Conservation (phyloP, 2,329 filamentous ascomycete species). For the Colletotrichum trifolii region DNA sequence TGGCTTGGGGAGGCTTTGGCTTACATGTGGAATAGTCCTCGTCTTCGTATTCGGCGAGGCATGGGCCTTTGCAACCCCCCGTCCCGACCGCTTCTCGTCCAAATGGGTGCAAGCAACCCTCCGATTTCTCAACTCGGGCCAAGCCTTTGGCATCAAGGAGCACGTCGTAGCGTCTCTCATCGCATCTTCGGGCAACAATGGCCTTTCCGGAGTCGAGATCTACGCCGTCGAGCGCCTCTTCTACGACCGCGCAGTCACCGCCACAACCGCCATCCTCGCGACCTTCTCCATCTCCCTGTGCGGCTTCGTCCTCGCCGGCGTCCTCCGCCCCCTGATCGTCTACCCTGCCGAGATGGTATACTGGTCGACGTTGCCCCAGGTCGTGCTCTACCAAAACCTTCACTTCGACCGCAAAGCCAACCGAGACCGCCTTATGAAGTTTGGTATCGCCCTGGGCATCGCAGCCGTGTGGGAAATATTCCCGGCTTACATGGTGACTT, state of each 20-base stretch:
- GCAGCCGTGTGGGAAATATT: constrained; percentile 59
- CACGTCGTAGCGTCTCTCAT: constrained; percentile 40
- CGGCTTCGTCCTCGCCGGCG: constrained; percentile 44
- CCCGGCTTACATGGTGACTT: constrained; percentile 57
- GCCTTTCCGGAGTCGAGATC: constrained; percentile 38
- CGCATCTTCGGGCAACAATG: constrained; percentile 38
- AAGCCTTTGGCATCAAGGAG: constrained; percentile 38
- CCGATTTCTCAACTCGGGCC: constrained; percentile 36
- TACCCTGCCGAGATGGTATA: constrained; percentile 48
- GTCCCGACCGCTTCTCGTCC: constrained; percentile 25
- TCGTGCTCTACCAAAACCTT: constrained; percentile 47
- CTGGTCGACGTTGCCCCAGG: constrained; percentile 45
- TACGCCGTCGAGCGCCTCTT: constrained; percentile 40
- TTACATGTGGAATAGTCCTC: constrained; percentile 11
- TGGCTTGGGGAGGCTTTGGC: not conserved
- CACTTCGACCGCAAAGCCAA: constrained; percentile 45
- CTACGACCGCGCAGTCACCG: constrained; percentile 37
- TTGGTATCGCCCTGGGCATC: constrained; percentile 42
- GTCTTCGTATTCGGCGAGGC: constrained; percentile 35
- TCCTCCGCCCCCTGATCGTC: constrained; percentile 45
- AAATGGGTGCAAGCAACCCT: constrained; percentile 18
- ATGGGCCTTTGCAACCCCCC: constrained; percentile 31
- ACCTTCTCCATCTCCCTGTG: constrained; percentile 45
- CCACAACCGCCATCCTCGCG: constrained; percentile 42
- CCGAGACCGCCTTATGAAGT: constrained; percentile 43